Evolutionary conservation across 768 basidiomycete genomes (phyloP).

Genomic region (Amylocystis lapponica): DNA sequence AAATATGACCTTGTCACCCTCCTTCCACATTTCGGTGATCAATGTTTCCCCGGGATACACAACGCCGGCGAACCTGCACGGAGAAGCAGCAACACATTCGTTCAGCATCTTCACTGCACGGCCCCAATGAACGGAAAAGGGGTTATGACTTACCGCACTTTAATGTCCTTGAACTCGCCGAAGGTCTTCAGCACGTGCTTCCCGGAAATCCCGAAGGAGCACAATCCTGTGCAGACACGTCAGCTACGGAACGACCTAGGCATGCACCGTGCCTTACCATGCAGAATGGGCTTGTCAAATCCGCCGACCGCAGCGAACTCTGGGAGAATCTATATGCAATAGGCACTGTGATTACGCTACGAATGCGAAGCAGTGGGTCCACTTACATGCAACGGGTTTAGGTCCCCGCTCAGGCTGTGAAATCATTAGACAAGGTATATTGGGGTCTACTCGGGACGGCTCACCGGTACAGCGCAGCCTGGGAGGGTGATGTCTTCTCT

Average conservation of each 20-base stretch:
- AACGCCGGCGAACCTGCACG: constrained; percentile 74
- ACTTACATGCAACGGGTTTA: constrained; percentile 83
- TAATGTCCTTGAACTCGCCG: constrained; percentile 87
- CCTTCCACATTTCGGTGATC: constrained; percentile 98
- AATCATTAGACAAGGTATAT: not conserved
- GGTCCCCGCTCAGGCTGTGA: constrained; percentile 82
- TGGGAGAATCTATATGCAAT: constrained; percentile 65
- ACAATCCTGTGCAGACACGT: constrained; percentile 55
- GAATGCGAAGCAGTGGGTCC: not conserved
- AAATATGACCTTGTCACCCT: constrained; percentile 86
- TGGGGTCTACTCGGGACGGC: constrained; percentile 9
- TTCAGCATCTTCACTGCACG: not conserved
- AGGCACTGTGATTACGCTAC: not conserved
- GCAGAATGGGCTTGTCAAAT: constrained; percentile 85
- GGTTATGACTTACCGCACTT: constrained; percentile 71
- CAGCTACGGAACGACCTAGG: not conserved
- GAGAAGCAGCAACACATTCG: too few species aligned
- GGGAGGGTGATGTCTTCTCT: constrained; percentile 75
- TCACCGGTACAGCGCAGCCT: constrained; percentile 91
- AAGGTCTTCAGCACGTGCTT: constrained; percentile 89
- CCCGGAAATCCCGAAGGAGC: constrained; percentile 87
- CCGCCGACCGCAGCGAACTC: constrained; percentile 94
- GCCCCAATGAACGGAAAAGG: too few species aligned
- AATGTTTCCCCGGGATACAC: constrained; percentile 96
- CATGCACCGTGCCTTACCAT: constrained; percentile 35